phyloP scores from a whole-genome alignment of 345 rosid genomes.

The Reutealis trisperma region DNA sequence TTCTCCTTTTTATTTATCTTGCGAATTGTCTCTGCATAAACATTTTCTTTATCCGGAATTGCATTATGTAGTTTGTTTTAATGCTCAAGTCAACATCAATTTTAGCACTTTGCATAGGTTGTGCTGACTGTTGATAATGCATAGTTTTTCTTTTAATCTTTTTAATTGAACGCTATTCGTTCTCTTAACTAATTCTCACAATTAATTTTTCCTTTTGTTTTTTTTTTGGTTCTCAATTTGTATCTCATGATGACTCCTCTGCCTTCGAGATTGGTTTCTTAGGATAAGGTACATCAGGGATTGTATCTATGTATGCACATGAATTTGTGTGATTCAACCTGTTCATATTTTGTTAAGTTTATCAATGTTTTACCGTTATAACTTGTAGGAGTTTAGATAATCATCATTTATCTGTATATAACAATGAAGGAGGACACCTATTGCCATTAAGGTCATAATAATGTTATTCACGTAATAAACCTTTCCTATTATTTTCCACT shows the following conservation, averaged over 20 bases:
- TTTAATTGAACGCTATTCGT: too few species aligned
- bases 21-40: background rate
- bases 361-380: background rate
- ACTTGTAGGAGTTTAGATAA: background rate
- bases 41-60: constrained; percentile 4
- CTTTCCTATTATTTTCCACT: background rate
- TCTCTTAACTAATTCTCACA: background rate
- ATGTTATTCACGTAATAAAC: background rate
- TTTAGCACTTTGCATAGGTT: background rate
- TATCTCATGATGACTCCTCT: background rate
- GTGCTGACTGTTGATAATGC: background rate
- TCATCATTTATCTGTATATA: background rate
- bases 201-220: background rate
- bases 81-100: background rate
- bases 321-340: background rate
- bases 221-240: background rate
- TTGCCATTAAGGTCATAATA: background rate
- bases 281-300: background rate
- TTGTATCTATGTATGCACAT: background rate
- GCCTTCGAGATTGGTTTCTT: background rate
- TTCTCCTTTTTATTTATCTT: background rate
- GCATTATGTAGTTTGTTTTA: background rate
- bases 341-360: background rate
- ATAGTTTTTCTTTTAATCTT: background rate
- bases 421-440: background rate